phyloP scores from a whole-genome alignment of 129 eudicot genomes.

The Calendula officinalis region DNA sequence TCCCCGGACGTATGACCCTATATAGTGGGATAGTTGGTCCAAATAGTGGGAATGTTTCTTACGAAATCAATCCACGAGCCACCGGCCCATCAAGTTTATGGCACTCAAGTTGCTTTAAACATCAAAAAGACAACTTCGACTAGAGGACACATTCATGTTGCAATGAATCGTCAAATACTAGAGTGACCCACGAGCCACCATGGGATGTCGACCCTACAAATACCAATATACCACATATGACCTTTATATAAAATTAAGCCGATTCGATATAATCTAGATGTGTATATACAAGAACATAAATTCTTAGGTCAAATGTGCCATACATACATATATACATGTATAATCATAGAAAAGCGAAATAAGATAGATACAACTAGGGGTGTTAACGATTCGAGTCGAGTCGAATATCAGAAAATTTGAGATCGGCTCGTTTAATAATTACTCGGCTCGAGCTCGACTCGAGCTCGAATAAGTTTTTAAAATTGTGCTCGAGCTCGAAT shows the following conservation, averaged over 20 bases:
- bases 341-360: not conserved
- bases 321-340: not conserved
- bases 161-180: not conserved
- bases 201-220: not conserved
- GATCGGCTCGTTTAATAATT: too few relatives aligned
- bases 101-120: not conserved
- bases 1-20: too few relatives aligned
- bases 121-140: not conserved
- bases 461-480: too few relatives aligned
- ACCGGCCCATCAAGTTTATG: not conserved
- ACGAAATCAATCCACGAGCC: too few relatives aligned
- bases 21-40: too few relatives aligned
- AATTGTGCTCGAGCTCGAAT: too few relatives aligned
- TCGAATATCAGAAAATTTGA: too few relatives aligned
- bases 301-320: conserved; percentile 15
- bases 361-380: too few relatives aligned
- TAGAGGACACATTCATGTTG: not conserved
- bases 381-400: too few relatives aligned
- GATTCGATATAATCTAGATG: not conserved
- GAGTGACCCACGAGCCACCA: not conserved
- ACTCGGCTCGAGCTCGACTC: too few relatives aligned
- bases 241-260: not conserved
- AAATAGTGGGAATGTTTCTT: too few relatives aligned
- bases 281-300: not conserved
- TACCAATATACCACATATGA: not conserved